Conservation (phyloP, 2,329 filamentous ascomycete species). For the Fusarium sp. region DNA sequence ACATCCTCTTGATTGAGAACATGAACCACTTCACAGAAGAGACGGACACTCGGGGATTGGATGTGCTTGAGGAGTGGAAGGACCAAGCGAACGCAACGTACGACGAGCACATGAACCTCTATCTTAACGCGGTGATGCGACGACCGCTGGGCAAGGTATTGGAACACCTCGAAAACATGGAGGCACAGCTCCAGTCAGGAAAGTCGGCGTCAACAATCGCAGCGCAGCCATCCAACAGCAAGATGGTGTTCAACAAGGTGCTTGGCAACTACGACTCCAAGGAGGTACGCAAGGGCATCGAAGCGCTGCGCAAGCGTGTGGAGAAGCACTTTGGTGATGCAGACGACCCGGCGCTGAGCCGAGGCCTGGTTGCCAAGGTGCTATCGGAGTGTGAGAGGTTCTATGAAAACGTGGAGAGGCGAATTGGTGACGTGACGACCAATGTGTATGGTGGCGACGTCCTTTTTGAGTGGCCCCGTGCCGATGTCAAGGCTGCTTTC, state of each 20-base stretch:
- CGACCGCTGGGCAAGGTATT: conserved; percentile 88
- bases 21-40: conserved; percentile 98
- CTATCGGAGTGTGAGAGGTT: conserved; percentile 68
- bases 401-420: conserved; percentile 67
- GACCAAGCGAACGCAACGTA: conserved; percentile 79
- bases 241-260: conserved; percentile 84
- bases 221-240: conserved; percentile 81
- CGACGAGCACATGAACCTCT: conserved; percentile 84
- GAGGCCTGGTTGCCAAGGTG: conserved; percentile 64
- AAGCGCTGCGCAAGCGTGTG: conserved; percentile 85
- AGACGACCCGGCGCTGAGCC: conserved; percentile 73
- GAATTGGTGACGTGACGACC: conserved; percentile 66
- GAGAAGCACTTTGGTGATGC: conserved; percentile 97
- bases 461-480: conserved; percentile 70
- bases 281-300: conserved; percentile 88
- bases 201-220: conserved; percentile 71
- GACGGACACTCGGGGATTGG: conserved; percentile 76
- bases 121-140: conserved; percentile 86
- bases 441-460: conserved; percentile 71
- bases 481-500: conserved; percentile 68
- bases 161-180: conserved; percentile 89
- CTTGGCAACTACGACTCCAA: conserved; percentile 80
- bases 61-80: conserved; percentile 83
- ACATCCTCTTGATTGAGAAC: conserved; percentile 96
- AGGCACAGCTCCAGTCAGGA: conserved; percentile 70